Conservation (phyloP, 768 basidiomycete species). For the Neoboletus subvelutipes region DNA sequence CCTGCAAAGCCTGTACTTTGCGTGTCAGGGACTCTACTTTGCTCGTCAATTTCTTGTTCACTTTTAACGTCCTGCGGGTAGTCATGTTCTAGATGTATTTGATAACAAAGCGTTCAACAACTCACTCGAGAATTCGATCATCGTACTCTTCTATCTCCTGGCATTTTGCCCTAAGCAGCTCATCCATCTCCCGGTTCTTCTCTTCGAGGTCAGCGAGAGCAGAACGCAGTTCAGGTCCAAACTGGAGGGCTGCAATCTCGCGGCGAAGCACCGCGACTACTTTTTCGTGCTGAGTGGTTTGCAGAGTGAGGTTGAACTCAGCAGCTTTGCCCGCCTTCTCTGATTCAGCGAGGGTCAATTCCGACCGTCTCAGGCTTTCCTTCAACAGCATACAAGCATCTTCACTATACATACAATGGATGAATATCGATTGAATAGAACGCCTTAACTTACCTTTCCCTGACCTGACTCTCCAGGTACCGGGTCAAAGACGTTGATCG, state of each 20-base stretch:
- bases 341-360: conserved; percentile 46
- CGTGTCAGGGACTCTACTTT: conserved; percentile 72
- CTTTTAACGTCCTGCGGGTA: conserved; percentile 62
- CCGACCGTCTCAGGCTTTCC: conserved; percentile 41
- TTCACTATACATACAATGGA: conserved; percentile 42
- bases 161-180: conserved; percentile 64
- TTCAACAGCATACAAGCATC: conserved; percentile 39
- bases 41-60: conserved; percentile 70
- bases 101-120: conserved; percentile 1
- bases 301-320: conserved; percentile 65
- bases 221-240: conserved; percentile 54
- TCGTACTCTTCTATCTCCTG: conserved; percentile 83
- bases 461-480: conserved; percentile 61
- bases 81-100: conserved; percentile 3
- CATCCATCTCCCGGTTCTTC: conserved; percentile 74
- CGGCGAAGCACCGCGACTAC: conserved; percentile 56
- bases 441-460: conserved; percentile 50
- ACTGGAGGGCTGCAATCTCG: conserved; percentile 52
- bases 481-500: conserved; percentile 58
- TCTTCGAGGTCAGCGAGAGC: conserved; percentile 62
- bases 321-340: conserved; percentile 61
- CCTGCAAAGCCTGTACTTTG: conserved; percentile 70
- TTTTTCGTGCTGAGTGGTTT: conserved; percentile 65
- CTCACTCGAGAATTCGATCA: conserved; percentile 73
- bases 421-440: neutral